Evolutionary conservation across 108 stramenopile genomes (phyloP).

Genomic region (Conticribra guillardii): DNA sequence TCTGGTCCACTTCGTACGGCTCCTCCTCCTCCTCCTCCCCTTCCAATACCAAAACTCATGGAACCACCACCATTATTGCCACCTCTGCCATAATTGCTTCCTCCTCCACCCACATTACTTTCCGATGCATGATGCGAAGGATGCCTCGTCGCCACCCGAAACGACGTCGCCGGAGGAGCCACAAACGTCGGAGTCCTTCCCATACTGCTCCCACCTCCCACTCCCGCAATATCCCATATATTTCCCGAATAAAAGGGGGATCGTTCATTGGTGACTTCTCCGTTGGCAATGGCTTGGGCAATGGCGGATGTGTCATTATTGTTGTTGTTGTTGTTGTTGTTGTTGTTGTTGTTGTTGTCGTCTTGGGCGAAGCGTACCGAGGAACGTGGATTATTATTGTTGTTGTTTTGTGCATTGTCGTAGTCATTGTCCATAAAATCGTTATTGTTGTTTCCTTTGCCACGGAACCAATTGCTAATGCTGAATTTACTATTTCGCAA

Average conservation of each 20-base stretch:
- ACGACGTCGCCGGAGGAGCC: constrained; percentile 27
- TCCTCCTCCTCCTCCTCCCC: constrained; percentile 4
- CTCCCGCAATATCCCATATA: not conserved
- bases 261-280: not conserved
- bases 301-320: not conserved
- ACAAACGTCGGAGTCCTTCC: constrained; percentile 14
- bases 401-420: not conserved
- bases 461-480: constrained; percentile 23
- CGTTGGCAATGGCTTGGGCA: constrained; percentile 9
- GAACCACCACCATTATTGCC: not conserved
- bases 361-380: no score
- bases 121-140: constrained; percentile 17
- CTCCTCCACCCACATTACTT: not conserved
- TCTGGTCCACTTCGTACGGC: constrained; percentile 2
- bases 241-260: not conserved
- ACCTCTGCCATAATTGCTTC: not conserved
- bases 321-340: not conserved
- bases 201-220: not conserved
- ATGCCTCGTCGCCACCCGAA: constrained; percentile 33
- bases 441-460: not conserved
- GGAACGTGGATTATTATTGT: not conserved
- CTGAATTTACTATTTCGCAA: not conserved
- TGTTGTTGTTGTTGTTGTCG: not conserved
- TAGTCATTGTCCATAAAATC: not conserved
- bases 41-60: not conserved